phyloP scores from a whole-genome alignment of 495 filamentous ascomycete species.

The Podospora pseudocomata region DNA sequence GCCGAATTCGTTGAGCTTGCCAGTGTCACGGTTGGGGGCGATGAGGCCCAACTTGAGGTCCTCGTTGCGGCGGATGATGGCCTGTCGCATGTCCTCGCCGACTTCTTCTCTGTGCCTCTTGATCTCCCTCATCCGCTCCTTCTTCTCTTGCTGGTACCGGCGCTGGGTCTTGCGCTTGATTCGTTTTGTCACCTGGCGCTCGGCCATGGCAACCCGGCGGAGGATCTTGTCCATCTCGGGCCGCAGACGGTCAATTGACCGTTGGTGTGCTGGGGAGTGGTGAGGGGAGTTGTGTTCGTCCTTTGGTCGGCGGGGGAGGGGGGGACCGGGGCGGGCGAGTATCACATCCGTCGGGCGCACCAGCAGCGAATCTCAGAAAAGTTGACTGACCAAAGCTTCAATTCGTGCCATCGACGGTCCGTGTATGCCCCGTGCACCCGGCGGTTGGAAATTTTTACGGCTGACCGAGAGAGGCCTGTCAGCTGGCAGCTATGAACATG shows the following conservation, averaged over 20 bases:
- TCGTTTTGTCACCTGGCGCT: conserved; percentile 57
- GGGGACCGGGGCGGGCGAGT: conserved; percentile 1
- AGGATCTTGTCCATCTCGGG: conserved; percentile 71
- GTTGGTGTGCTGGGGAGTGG: neutral
- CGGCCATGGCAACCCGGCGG: conserved; percentile 61
- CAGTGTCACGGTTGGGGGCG: conserved; percentile 67
- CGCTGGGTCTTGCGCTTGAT: conserved; percentile 34
- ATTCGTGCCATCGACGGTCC: conserved; percentile 4
- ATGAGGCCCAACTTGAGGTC: conserved; percentile 75
- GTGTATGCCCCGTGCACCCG: neutral
- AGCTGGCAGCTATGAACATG: conserved; percentile 9
- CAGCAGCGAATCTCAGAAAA: conserved; percentile 21
- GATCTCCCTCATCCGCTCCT: conserved; percentile 25
- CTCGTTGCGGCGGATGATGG: conserved; percentile 47
- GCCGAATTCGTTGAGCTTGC: conserved; percentile 39
- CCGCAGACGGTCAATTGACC: neutral
- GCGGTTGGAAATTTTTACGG: conserved; percentile 12
- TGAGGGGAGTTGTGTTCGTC: neutral
- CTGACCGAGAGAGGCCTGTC: conserved; percentile 10
- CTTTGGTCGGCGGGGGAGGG: neutral
- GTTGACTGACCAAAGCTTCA: conserved; percentile 7
- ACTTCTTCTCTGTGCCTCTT: conserved; percentile 7
- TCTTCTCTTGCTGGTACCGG: conserved; percentile 37
- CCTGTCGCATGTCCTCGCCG: conserved; percentile 21
- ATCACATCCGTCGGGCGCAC: conserved; percentile 3